Percentiles rank a stretch among this genome's conserved stretches.
Conservation (phyloP, 305 asterid species). For the Rubia peregrina region DNA sequence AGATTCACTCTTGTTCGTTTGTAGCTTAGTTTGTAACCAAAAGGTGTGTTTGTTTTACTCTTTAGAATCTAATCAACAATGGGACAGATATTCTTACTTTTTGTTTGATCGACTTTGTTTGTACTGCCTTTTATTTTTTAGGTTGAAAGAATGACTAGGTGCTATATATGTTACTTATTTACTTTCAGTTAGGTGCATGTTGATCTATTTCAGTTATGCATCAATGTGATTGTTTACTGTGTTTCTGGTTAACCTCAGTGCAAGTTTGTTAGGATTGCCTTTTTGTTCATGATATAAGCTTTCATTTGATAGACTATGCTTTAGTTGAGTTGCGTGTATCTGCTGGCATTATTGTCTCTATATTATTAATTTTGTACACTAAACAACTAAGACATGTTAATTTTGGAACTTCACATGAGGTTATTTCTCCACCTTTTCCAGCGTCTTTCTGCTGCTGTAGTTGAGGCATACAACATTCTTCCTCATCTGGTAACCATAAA, state of each 20-base stretch:
- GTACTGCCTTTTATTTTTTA: neutral
- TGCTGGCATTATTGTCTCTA: neutral
- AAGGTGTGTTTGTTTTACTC: neutral
- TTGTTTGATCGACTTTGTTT: neutral
- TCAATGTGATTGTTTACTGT: no score
- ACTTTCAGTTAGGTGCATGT: neutral
- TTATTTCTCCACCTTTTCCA: constrained; percentile 23
- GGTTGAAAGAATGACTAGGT: neutral
- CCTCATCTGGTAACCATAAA: constrained; percentile 66
- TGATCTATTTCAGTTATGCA: neutral
- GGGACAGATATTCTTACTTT: neutral
- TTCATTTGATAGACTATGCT: neutral
- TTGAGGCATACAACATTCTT: constrained; percentile 81
- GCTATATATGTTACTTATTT: constrained; percentile 2
- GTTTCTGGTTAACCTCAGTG: no score
- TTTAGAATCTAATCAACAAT: neutral
- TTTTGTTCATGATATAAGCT: constrained; percentile 12
- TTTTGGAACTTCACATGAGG: constrained; percentile 11
- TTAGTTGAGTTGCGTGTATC: neutral
- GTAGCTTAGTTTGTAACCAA: neutral
- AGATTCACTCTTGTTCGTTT: neutral
- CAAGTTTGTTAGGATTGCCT: no score
- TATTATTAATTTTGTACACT: neutral
- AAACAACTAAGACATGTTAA: constrained; percentile 8
- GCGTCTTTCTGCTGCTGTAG: constrained; percentile 62